Evolutionary conservation across 202 grass and related monocot genomes (phyloP).

Genomic region (Carex arenaria): DNA sequence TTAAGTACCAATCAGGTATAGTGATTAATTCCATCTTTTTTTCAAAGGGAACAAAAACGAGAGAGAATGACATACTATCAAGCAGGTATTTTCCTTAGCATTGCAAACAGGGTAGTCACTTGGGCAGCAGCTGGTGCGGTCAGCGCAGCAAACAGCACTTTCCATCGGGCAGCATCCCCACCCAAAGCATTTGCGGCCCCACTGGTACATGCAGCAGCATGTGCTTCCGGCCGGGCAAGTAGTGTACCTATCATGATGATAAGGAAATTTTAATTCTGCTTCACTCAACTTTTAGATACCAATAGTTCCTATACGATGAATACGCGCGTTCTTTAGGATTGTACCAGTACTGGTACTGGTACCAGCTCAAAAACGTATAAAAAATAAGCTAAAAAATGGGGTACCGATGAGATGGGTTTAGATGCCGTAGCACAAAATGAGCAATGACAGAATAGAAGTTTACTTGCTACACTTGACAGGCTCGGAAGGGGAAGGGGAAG

Average conservation of each 20-base stretch:
- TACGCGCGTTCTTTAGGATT: background rate
- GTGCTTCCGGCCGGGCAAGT: constrained; percentile 50
- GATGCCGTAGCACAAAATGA: background rate
- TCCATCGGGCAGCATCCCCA: constrained; percentile 79
- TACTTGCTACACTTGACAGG: constrained; percentile 23
- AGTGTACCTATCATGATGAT: constrained; percentile 27
- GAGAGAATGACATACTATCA: constrained; percentile 24
- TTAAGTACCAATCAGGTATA: background rate
- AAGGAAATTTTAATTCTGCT: background rate
- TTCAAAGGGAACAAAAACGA: background rate
- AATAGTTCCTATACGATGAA: background rate
- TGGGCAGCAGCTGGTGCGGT: constrained; percentile 79
- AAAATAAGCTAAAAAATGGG: too few species aligned
- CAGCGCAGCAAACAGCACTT: constrained; percentile 73
- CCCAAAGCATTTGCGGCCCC: constrained; percentile 46
- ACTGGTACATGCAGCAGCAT: constrained; percentile 65
- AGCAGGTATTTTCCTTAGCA: constrained; percentile 45
- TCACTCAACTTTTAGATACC: background rate
- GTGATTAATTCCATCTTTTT: background rate
- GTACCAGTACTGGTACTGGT: background rate
- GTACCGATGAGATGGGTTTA: background rate
- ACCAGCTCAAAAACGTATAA: too few species aligned
- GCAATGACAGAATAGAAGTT: background rate
- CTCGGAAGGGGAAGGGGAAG: constrained; percentile 34
- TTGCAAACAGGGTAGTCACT: constrained; percentile 72